phyloP scores from a whole-genome alignment of 192 early-diverging fungal species.

The Lunasporangiospora selenospora region DNA sequence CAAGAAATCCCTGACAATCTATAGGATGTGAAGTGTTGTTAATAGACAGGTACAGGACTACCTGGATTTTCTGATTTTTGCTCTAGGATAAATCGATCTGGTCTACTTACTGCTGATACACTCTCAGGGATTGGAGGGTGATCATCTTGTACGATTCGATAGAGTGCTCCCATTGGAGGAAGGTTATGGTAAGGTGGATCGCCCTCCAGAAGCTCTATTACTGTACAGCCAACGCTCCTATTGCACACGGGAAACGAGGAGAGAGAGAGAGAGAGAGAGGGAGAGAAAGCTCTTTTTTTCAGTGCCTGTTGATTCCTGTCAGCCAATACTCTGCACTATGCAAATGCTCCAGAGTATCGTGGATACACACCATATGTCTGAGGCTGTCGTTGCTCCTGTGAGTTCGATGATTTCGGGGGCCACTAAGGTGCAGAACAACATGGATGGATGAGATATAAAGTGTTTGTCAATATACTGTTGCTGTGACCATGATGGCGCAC shows the following conservation, averaged over 20 bases:
- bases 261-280: no score
- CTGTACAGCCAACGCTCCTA: constrained; percentile 72
- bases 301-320: no score
- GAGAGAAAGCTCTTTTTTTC: no score
- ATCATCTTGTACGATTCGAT: constrained; percentile 74
- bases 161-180: constrained; percentile 74
- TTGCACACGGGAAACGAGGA: background rate
- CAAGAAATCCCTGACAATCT: constrained; percentile 75
- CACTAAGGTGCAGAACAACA: constrained; percentile 28
- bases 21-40: no score
- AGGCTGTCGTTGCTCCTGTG: constrained; percentile 70
- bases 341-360: no score
- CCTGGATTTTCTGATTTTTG: no score
- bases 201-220: constrained; percentile 73
- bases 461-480: background rate
- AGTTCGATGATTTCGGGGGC: constrained; percentile 77
- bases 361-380: constrained; percentile 65
- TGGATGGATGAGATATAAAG: background rate
- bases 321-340: no score
- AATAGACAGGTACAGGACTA: background rate
- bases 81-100: no score
- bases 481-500: background rate
- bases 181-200: constrained; percentile 75
- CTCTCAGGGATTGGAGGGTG: constrained; percentile 75
- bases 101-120: constrained; percentile 58